Conservation (phyloP, 148 eudicot species). For the Chenopodium formosanum region DNA sequence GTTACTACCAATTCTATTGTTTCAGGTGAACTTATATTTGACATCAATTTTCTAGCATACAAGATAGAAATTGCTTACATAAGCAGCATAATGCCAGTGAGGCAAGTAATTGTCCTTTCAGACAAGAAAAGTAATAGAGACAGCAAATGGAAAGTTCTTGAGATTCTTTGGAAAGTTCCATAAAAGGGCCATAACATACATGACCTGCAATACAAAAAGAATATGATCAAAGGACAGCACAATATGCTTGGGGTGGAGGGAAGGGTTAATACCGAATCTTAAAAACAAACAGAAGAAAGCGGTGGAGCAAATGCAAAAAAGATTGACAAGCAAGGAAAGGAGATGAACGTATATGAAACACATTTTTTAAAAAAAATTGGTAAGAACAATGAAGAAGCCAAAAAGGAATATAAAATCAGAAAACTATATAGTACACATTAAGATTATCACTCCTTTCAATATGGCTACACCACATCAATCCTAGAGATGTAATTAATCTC, state of each 20-base stretch:
- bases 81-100: constrained; percentile 79
- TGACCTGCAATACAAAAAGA: constrained; percentile 46
- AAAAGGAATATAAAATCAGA: neutral
- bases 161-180: constrained; percentile 57
- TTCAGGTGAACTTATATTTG: neutral
- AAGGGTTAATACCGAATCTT: neutral
- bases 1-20: neutral
- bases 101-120: constrained; percentile 60
- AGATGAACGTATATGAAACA: neutral
- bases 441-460: neutral
- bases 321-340: neutral
- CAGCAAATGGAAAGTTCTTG: constrained; percentile 78
- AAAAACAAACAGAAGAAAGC: neutral
- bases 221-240: neutral
- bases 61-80: constrained; percentile 52
- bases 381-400: neutral
- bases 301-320: neutral
- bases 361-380: neutral
- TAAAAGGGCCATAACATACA: constrained; percentile 66
- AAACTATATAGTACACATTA: neutral
- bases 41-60: neutral
- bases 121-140: constrained; percentile 66
- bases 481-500: neutral
- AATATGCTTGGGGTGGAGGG: neutral
- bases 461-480: neutral